These are phyloP conservation scores for Salisapilia sapeloensis DNA, from an alignment of 352 stramenopile genomes.

Conservation along the genomic window DNA sequence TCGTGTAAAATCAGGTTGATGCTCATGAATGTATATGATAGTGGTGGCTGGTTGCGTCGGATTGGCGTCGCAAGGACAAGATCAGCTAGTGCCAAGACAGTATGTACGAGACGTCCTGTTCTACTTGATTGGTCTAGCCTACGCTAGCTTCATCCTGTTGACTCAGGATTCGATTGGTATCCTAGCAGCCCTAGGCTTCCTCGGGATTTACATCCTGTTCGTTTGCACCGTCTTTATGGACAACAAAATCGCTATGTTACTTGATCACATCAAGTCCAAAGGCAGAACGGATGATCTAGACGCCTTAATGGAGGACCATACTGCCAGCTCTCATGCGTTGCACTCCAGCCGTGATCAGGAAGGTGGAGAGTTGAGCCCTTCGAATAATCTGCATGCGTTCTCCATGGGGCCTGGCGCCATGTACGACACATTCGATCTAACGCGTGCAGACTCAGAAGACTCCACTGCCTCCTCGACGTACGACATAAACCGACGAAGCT, in stretches of 20 bases:
- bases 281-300: too few species aligned
- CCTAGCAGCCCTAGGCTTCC: constrained; percentile 41
- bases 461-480: too few species aligned
- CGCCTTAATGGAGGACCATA: too few species aligned
- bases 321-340: too few species aligned
- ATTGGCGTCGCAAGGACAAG: constrained; percentile 39
- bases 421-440: too few species aligned
- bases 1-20: not conserved
- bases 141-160: constrained; percentile 59
- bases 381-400: too few species aligned
- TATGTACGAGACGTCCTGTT: constrained; percentile 58
- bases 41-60: constrained; percentile 60
- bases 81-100: constrained; percentile 61
- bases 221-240: constrained; percentile 45
- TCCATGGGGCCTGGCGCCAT: too few species aligned
- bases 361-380: too few species aligned
- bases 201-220: constrained; percentile 53
- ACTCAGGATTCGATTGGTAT: constrained; percentile 47
- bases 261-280: too few species aligned
- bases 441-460: too few species aligned
- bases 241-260: constrained; percentile 11
- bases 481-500: too few species aligned
- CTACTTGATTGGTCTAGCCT: constrained; percentile 51
- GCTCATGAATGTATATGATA: constrained; percentile 1
- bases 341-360: too few species aligned